phyloP scores from a whole-genome alignment of 176 grass and related monocot species.

The Aegilops bicornis region DNA sequence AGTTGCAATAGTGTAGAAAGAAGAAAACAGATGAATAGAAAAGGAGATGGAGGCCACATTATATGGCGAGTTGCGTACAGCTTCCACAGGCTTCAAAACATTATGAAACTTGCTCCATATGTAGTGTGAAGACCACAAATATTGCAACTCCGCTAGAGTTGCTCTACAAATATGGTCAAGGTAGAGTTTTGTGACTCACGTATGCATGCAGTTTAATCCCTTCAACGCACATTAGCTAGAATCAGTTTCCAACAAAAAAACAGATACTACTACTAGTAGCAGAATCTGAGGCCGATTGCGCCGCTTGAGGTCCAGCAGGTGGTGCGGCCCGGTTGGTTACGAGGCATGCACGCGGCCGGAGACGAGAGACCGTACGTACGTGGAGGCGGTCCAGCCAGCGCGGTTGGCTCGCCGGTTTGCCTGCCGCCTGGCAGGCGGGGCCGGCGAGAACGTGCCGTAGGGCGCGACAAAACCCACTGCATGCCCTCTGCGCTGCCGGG shows the following conservation, averaged over 20 bases:
- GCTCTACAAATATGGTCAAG: too few relatives aligned
- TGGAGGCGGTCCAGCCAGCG: not conserved
- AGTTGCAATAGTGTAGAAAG: too few relatives aligned
- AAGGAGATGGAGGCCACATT: too few relatives aligned
- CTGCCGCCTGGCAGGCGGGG: not conserved
- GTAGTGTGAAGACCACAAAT: too few relatives aligned
- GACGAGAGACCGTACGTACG: not conserved
- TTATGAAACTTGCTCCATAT: too few relatives aligned
- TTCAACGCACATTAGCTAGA: not conserved
- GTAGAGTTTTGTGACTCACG: too few relatives aligned
- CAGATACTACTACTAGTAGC: not conserved
- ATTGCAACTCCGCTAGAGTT: too few relatives aligned
- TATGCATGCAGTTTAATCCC: not conserved
- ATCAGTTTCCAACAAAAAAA: not conserved
- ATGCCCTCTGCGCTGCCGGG: not conserved
- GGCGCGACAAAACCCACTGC: conserved; percentile 26
- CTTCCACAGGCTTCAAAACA: too few relatives aligned
- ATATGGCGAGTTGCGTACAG: too few relatives aligned
- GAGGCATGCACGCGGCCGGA: not conserved
- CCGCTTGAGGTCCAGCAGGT: not conserved
- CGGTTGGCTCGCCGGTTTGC: not conserved
- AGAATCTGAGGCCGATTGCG: not conserved
- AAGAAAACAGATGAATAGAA: too few relatives aligned
- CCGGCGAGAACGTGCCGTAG: not conserved
- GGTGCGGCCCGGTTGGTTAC: not conserved